Conservation (phyloP, 1,284 basidiomycete genomes). For the Albatrellus sp. region DNA sequence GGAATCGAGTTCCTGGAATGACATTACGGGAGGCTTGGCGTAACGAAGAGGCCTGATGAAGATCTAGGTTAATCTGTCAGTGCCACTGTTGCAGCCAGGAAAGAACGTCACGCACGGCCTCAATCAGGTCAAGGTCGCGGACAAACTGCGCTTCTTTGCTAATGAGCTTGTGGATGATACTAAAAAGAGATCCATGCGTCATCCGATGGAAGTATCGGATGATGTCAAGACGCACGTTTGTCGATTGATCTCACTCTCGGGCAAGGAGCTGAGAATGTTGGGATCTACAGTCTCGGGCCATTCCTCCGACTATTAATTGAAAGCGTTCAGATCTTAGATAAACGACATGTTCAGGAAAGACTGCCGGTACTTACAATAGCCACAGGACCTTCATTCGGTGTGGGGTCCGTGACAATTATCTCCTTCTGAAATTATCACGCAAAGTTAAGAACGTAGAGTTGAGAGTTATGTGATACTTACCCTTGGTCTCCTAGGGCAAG, state of each 20-base stretch:
- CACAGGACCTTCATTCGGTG: not conserved
- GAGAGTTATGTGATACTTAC: slow-evolving; percentile 22
- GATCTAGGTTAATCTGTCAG: slow-evolving; percentile 24
- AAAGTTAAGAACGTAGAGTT: slow-evolving; percentile 2
- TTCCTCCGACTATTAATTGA: slow-evolving; percentile 29
- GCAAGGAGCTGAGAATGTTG: slow-evolving; percentile 54
- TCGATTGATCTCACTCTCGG: slow-evolving; percentile 70
- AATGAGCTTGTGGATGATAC: slow-evolving; percentile 89
- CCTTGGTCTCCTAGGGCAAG: slow-evolving; percentile 46
- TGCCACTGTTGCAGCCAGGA: not conserved
- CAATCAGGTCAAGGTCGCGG: slow-evolving; percentile 78
- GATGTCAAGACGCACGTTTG: slow-evolving; percentile 46
- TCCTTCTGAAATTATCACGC: not conserved
- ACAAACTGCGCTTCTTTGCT: slow-evolving; percentile 86
- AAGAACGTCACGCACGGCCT: slow-evolving; percentile 35
- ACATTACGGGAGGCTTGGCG: slow-evolving; percentile 67
- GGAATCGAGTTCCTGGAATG: slow-evolving; percentile 49
- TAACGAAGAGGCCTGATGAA: slow-evolving; percentile 72
- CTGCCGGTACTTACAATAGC: not conserved
- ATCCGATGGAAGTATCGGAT: not conserved
- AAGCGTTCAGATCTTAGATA: not conserved
- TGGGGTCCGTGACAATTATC: not conserved
- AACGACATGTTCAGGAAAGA: no score
- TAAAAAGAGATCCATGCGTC: slow-evolving; percentile 14
- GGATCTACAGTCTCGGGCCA: slow-evolving; percentile 69